Conservation (phyloP, 2,329 filamentous ascomycete species). For the Colletotrichum sp. region DNA sequence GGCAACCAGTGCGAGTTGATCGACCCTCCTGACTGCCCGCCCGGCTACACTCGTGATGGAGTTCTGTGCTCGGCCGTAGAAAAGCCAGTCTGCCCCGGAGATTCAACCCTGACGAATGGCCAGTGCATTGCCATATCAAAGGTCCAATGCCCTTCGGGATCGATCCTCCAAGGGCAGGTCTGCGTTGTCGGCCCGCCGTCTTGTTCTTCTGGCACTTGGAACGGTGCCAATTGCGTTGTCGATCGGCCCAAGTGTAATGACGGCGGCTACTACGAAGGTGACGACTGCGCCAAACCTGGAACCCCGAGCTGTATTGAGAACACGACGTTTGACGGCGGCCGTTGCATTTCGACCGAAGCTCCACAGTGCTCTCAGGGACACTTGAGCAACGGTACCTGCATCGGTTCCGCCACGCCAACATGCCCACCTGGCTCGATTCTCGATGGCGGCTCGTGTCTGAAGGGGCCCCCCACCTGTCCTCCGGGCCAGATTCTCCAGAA, state of each 20-base stretch:
- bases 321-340: neutral
- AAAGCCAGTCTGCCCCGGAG: neutral
- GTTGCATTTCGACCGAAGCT: rapidly evolving
- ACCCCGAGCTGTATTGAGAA: neutral
- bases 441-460: neutral
- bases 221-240: neutral
- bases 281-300: neutral
- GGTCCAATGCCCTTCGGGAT: neutral
- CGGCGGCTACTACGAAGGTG: neutral
- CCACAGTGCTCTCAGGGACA: neutral
- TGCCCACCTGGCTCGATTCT: neutral
- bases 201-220: neutral
- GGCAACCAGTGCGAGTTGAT: too few species aligned
- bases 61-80: neutral
- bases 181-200: neutral
- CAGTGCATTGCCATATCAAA: neutral
- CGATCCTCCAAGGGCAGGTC: neutral
- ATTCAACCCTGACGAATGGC: neutral
- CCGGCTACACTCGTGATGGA: neutral
- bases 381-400: neutral
- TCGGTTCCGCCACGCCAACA: rapidly evolving
- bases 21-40: neutral
- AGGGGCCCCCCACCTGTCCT: neutral
- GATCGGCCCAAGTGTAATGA: neutral
- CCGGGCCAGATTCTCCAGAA: neutral